phyloP scores from a whole-genome alignment of 2,329 filamentous ascomycete genomes.

The Neospermospora avenae region DNA sequence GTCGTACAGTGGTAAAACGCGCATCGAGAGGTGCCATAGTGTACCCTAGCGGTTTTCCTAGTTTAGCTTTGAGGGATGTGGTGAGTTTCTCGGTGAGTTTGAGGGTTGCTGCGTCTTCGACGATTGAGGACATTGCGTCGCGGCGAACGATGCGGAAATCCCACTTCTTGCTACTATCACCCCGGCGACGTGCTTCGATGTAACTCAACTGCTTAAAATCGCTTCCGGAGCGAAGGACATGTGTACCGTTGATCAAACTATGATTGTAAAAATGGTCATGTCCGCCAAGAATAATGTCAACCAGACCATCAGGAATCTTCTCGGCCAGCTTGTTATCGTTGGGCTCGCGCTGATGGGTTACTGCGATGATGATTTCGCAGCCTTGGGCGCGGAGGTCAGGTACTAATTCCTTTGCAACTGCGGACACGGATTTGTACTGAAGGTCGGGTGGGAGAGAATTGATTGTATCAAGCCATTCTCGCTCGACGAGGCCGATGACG shows the following conservation, averaged over 20 bases:
- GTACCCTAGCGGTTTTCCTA: constrained; percentile 16
- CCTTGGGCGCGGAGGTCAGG: constrained; percentile 16
- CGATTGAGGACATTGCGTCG: constrained; percentile 11
- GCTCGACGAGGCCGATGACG: constrained; percentile 19
- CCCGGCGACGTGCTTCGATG: constrained; percentile 13
- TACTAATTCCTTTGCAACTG: constrained; percentile 16
- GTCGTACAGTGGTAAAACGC: constrained; percentile 14
- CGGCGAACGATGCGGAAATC: constrained; percentile 14
- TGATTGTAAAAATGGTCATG: constrained; percentile 18
- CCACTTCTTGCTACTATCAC: constrained; percentile 13
- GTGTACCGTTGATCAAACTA: constrained; percentile 15
- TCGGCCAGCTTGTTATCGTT: constrained; percentile 19
- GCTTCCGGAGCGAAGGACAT: constrained; percentile 17
- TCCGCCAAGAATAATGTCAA: constrained; percentile 18
- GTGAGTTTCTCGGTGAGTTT: constrained; percentile 14
- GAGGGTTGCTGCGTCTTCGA: constrained; percentile 8
- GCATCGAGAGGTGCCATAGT: constrained; percentile 15
- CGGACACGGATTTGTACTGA: constrained; percentile 17
- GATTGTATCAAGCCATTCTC: constrained; percentile 20
- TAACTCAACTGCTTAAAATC: constrained; percentile 20
- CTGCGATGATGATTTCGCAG: constrained; percentile 14
- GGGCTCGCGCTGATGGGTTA: constrained; percentile 17
- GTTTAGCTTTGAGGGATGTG: constrained; percentile 12
- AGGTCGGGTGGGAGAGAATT: constrained; percentile 16
- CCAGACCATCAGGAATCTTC: constrained; percentile 15